Evolutionary conservation across 192 early-diverging fungal genomes (phyloP).

Genomic region (Radiomyces spectabilis): DNA sequence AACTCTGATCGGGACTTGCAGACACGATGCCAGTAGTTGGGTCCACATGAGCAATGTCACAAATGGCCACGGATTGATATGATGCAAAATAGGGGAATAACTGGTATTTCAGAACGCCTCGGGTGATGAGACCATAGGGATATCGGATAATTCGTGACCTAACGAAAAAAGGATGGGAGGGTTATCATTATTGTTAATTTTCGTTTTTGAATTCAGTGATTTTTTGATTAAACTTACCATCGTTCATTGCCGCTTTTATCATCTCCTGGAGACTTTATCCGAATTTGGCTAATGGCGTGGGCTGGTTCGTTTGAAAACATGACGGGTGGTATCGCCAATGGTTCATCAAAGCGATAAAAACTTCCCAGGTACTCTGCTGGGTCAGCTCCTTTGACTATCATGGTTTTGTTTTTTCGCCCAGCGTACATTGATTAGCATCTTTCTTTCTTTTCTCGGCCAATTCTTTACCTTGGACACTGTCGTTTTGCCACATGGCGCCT

Average conservation of each 20-base stretch:
- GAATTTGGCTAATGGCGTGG: slow-evolving; percentile 19
- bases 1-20: slow-evolving; percentile 21
- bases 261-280: slow-evolving; percentile 30
- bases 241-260: slow-evolving; percentile 30
- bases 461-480: not conserved
- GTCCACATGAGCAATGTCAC: slow-evolving; percentile 21
- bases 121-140: slow-evolving; percentile 20
- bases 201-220: not conserved
- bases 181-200: too few species aligned
- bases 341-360: slow-evolving; percentile 26
- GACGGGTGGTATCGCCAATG: slow-evolving; percentile 17
- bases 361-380: slow-evolving; percentile 30
- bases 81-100: slow-evolving; percentile 8
- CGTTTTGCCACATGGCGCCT: not conserved
- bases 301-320: slow-evolving; percentile 5
- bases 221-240: slow-evolving; percentile 13
- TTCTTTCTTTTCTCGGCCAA: too few species aligned
- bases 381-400: slow-evolving; percentile 4
- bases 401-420: not conserved
- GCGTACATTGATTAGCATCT: too few species aligned
- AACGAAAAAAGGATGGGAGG: not conserved
- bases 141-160: slow-evolving; percentile 32
- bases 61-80: slow-evolving; percentile 25
- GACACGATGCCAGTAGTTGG: slow-evolving; percentile 27
- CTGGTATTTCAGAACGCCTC: slow-evolving; percentile 26